Evolutionary conservation across 768 basidiomycete genomes (phyloP).

Genomic region (Termitomyces sp.): DNA sequence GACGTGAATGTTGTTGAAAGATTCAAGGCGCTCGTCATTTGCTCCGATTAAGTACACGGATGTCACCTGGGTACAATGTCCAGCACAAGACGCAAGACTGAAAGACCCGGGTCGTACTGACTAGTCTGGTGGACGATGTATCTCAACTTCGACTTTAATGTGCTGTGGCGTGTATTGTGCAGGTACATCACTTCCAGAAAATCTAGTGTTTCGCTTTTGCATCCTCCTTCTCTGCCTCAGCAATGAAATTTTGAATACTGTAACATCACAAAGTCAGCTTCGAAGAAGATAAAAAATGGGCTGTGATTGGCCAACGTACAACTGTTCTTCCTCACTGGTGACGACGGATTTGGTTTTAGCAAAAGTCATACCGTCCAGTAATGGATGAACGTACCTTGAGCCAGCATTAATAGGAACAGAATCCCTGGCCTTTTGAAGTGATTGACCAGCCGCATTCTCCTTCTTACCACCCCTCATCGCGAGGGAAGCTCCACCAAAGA

Average conservation of each 20-base stretch:
- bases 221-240: slow-evolving; percentile 75
- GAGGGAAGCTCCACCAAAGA: slow-evolving; percentile 48
- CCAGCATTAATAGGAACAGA: slow-evolving; percentile 58
- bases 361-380: not conserved
- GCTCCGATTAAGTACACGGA: not conserved
- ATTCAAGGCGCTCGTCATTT: not conserved
- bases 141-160: slow-evolving; percentile 2
- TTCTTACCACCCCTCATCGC: slow-evolving; percentile 54
- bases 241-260: slow-evolving; percentile 78
- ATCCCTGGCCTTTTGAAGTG: slow-evolving; percentile 54
- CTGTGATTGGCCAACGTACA: slow-evolving; percentile 44
- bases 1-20: not conserved
- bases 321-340: slow-evolving; percentile 76
- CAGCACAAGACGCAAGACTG: not conserved
- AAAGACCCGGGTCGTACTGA: not conserved
- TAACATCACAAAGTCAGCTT: slow-evolving; percentile 31
- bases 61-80: not conserved
- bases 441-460: slow-evolving; percentile 33
- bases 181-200: slow-evolving; percentile 4
- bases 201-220: slow-evolving; percentile 46
- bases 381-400: slow-evolving; percentile 51
- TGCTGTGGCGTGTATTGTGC: slow-evolving; percentile 6
- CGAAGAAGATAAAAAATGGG: not conserved
- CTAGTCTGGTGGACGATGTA: not conserved
- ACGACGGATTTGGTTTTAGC: slow-evolving; percentile 9